Evolutionary conservation across 2,329 filamentous ascomycete genomes (phyloP).

Genomic region (Neonectria neomacrospora): DNA sequence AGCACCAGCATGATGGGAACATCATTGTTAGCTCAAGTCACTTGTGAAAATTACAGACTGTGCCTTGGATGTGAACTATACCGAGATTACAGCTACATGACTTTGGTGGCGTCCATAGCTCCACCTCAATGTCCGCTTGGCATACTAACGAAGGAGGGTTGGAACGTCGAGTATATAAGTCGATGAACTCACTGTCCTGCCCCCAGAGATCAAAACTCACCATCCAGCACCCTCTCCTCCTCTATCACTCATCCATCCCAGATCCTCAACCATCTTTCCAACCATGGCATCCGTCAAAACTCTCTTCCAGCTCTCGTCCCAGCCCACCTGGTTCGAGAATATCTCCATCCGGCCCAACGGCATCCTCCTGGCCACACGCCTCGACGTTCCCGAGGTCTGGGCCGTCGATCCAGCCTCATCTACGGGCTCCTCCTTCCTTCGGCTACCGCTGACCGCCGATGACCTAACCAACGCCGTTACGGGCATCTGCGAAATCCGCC

Average conservation of each 20-base stretch:
- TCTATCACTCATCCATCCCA: too few relatives aligned
- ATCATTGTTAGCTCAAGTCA: neutral
- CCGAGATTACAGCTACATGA: neutral
- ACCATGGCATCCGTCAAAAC: slow-evolving; percentile 27
- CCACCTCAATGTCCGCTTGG: neutral
- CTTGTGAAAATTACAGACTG: neutral
- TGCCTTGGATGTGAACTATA: neutral
- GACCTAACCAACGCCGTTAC: slow-evolving; percentile 27
- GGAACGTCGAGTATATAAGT: neutral
- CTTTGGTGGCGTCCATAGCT: neutral
- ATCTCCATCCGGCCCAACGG: slow-evolving; percentile 31
- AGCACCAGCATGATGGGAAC: neutral
- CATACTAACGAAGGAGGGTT: neutral
- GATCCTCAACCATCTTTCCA: neutral
- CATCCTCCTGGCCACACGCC: slow-evolving; percentile 32
- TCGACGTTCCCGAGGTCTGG: slow-evolving; percentile 38
- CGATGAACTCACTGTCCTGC: too few relatives aligned
- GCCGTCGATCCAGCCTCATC: slow-evolving; percentile 29
- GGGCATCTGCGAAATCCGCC: slow-evolving; percentile 34
- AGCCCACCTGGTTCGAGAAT: slow-evolving; percentile 41
- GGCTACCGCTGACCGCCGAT: slow-evolving; percentile 18
- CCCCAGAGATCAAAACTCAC: neutral
- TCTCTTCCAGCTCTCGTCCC: slow-evolving; percentile 31
- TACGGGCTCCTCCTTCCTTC: slow-evolving; percentile 24
- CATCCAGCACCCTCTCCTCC: neutral